A percentile compares a stretch with the other conserved stretches of the same genome.
Evolutionary conservation across 805 yeast genomes (phyloP).

Genomic region (Candida glaebosa): DNA sequence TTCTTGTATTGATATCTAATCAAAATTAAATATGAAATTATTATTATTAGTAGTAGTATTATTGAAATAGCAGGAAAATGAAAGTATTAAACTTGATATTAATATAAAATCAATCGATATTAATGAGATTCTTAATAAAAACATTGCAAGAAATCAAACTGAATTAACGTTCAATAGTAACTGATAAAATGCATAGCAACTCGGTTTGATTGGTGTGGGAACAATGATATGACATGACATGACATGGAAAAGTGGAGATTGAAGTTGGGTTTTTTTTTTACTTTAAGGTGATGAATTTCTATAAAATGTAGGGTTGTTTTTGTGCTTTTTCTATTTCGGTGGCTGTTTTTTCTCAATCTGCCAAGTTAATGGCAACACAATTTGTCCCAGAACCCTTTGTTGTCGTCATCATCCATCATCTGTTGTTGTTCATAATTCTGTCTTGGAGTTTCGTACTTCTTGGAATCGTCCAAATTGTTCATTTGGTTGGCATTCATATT

Average conservation of each 20-base stretch:
- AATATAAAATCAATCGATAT: conserved; percentile 6
- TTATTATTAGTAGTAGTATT: too few species aligned
- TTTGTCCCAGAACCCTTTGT: conserved; percentile 41
- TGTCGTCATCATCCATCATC: conserved; percentile 28
- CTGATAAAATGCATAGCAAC: too few species aligned
- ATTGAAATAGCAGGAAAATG: background rate
- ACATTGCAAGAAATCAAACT: conserved; percentile 1
- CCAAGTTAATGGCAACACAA: conserved; percentile 36
- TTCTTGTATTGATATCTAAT: conserved; percentile 1
- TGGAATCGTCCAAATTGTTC: conserved; percentile 14
- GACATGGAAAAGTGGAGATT: too few species aligned
- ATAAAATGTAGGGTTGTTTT: too few species aligned
- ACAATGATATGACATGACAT: too few species aligned
- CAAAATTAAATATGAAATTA: background rate
- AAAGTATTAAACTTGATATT: background rate
- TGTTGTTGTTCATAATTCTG: conserved; percentile 41
- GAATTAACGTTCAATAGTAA: conserved; percentile 1
- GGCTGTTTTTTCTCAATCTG: background rate
- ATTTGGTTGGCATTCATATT: conserved; percentile 19
- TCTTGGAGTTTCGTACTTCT: conserved; percentile 7
- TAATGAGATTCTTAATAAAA: conserved; percentile 1
- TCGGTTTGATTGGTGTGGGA: too few species aligned
- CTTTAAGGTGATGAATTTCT: too few species aligned
- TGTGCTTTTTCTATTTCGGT: background rate
- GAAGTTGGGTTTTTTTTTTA: too few species aligned